These are phyloP conservation scores for Paramecium pentaurelia DNA, from an alignment of 73 alveolate species.

Conservation along the genomic window DNA sequence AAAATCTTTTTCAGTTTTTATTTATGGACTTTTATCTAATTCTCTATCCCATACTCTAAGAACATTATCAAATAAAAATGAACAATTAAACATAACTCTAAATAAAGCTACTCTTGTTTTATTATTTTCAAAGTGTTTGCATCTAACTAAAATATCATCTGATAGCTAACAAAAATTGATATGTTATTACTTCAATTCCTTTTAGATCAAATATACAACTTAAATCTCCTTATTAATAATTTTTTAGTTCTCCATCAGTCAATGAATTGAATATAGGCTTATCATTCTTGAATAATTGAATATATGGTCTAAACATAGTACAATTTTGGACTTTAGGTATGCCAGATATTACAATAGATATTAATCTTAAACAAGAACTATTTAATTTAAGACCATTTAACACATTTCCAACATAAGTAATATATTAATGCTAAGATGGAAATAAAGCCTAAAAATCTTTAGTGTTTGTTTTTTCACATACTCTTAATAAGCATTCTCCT, in stretches of 20 bases:
- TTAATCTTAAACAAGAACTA: background rate
- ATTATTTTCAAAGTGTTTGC: slow-evolving; percentile 35
- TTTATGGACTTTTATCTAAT: slow-evolving; percentile 16
- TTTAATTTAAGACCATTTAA: slow-evolving; percentile 13
- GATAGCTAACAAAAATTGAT: background rate
- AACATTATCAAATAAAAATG: slow-evolving; percentile 25
- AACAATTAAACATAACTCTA: slow-evolving; percentile 27
- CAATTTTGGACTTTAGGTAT: slow-evolving; percentile 33
- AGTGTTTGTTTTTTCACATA: background rate
- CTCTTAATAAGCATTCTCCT: slow-evolving; percentile 34
- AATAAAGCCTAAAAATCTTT: slow-evolving; percentile 31
- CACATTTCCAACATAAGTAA: slow-evolving; percentile 29
- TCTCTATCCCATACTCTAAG: slow-evolving; percentile 38
- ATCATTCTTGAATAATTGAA: background rate
- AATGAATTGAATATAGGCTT: background rate
- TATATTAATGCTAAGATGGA: slow-evolving; percentile 19
- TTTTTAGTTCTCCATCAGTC: background rate
- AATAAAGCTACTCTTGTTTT: slow-evolving; percentile 31
- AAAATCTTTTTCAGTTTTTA: slow-evolving; percentile 14
- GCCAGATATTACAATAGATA: slow-evolving; percentile 6
- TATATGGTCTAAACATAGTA: slow-evolving; percentile 15
- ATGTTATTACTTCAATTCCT: slow-evolving; percentile 32
- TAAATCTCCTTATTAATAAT: background rate
- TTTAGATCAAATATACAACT: slow-evolving; percentile 36
- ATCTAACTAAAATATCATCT: slow-evolving; percentile 39